These are phyloP conservation scores for Ganoderma sinense DNA, from an alignment of 1,284 basidiomycete genomes.

Conservation along the genomic window DNA sequence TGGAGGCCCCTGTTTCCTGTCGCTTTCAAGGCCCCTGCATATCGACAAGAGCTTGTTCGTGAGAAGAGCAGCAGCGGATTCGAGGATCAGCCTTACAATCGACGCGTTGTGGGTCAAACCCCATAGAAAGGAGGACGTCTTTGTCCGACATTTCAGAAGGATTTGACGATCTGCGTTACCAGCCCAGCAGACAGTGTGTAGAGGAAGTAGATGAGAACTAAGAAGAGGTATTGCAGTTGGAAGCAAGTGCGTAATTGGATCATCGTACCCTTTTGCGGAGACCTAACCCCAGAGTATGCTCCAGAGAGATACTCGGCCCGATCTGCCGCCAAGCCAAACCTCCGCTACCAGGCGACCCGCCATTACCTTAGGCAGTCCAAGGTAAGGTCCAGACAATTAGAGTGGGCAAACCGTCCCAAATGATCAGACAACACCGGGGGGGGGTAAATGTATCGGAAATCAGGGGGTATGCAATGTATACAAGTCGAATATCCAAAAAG, in stretches of 20 bases:
- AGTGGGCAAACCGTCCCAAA: too few relatives aligned
- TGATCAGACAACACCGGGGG: too few relatives aligned
- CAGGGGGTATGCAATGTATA: conserved; percentile 13
- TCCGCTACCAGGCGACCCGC: too few relatives aligned
- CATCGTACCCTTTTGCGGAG: conserved; percentile 15
- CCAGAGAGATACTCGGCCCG: not conserved
- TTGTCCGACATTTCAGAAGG: conserved; percentile 66
- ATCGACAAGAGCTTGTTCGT: not conserved
- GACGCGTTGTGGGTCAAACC: conserved; percentile 83
- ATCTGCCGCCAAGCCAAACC: not conserved
- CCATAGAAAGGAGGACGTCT: conserved; percentile 86
- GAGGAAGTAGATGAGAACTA: not conserved
- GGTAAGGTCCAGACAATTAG: too few relatives aligned
- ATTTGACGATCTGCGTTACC: not conserved
- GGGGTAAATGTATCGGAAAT: not conserved
- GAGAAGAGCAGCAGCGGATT: conserved; percentile 11
- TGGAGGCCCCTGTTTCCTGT: conserved; percentile 83
- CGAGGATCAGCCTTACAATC: conserved; percentile 67
- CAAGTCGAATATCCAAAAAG: conserved; percentile 1
- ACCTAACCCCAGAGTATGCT: conserved; percentile 17
- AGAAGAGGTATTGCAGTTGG: not conserved
- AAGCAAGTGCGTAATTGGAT: conserved; percentile 11
- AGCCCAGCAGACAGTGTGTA: not conserved
- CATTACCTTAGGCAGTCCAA: too few relatives aligned
- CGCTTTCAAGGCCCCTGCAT: conserved; percentile 84